Evolutionary conservation across 2,329 filamentous ascomycete species (phyloP).

Genomic region (Xylaria multiplex): DNA sequence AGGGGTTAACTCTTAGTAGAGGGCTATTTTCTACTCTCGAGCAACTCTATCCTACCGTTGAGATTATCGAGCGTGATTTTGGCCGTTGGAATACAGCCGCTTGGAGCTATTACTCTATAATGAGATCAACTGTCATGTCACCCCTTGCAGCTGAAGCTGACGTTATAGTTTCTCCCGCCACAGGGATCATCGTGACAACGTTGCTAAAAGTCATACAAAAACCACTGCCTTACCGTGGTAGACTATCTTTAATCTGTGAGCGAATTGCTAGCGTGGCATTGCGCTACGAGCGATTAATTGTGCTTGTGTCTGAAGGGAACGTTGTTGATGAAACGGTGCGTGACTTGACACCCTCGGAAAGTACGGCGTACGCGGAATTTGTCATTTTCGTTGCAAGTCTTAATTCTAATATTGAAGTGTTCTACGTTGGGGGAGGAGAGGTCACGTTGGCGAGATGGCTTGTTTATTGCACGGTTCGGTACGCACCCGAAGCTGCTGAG

Average conservation of each 20-base stretch:
- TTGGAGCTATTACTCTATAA: slow-evolving; percentile 50
- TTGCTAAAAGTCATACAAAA: slow-evolving; percentile 78
- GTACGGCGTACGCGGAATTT: slow-evolving; percentile 60
- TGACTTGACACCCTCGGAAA: slow-evolving; percentile 54
- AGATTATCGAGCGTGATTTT: slow-evolving; percentile 71
- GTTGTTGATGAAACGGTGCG: slow-evolving; percentile 54
- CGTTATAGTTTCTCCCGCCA: slow-evolving; percentile 73
- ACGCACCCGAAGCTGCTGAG: slow-evolving; percentile 44
- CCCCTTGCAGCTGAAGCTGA: slow-evolving; percentile 71
- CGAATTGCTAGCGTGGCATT: slow-evolving; percentile 62
- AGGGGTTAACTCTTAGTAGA: slow-evolving; percentile 61
- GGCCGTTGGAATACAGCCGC: slow-evolving; percentile 50
- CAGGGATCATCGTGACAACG: slow-evolving; percentile 76
- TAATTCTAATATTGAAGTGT: slow-evolving; percentile 52
- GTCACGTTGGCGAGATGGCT: slow-evolving; percentile 65
- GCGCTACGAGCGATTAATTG: slow-evolving; percentile 73
- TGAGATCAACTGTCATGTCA: slow-evolving; percentile 52
- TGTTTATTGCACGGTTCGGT: slow-evolving; percentile 61
- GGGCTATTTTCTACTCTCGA: slow-evolving; percentile 62
- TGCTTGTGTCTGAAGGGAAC: slow-evolving; percentile 72
- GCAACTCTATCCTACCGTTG: slow-evolving; percentile 57
- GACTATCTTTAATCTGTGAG: slow-evolving; percentile 61
- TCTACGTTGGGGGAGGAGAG: slow-evolving; percentile 62
- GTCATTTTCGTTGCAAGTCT: slow-evolving; percentile 59
- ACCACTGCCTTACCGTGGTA: slow-evolving; percentile 69